Evolutionary conservation across 164 flowering plant genomes (phyloP), one percentile per base, ranked within the genome.

Genomic region (Tinospora cordifolia): DNA sequence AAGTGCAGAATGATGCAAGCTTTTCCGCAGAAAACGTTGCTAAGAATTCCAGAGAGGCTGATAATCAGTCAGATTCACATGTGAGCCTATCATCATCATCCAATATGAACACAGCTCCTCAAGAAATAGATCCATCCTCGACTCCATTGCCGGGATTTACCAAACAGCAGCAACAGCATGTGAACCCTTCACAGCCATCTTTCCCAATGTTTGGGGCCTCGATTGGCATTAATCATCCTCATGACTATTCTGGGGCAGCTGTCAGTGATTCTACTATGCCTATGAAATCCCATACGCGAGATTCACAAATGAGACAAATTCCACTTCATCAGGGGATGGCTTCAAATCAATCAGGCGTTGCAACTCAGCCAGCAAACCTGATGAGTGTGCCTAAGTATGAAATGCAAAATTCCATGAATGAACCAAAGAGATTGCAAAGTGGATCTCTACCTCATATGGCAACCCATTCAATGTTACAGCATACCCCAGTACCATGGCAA

Each of bases 131-230:
- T 27, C 77, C 72, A 58, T 65, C 87, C 24, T 26, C 84, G 12
- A 77, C 62, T 69, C 71, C 85, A 3, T 39, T 73, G 3, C 88
- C 81, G 77, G 88, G 89, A 22, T 78, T 79, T 67, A 82, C 78
- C 62, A 82, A 83, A 77, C 91, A 84, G 82, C 91, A 84, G 76
- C 87, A 84, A 40, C 87, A 83, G 25, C 58, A 86, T 79, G 15
- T 87, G 73, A 92, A 82, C 57, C 79, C 80, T 76, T 76, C 92
- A 74, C 90, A 79, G 67, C 44, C 85, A 68, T 81, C 93, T 22
- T 87, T 86, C 72, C 72, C 92, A 14, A 73, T 82, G 75, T 88
- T 86, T 77, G 98, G 91, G 60, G 77, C 74, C 64, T 26, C 79
- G 47, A 77, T 83, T 67, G 75, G 83, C 65, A 85, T 71, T 73